These are phyloP conservation scores for Neonectria neomacrospora DNA, from an alignment of 2,329 filamentous ascomycete genomes.

Conservation along the genomic window DNA sequence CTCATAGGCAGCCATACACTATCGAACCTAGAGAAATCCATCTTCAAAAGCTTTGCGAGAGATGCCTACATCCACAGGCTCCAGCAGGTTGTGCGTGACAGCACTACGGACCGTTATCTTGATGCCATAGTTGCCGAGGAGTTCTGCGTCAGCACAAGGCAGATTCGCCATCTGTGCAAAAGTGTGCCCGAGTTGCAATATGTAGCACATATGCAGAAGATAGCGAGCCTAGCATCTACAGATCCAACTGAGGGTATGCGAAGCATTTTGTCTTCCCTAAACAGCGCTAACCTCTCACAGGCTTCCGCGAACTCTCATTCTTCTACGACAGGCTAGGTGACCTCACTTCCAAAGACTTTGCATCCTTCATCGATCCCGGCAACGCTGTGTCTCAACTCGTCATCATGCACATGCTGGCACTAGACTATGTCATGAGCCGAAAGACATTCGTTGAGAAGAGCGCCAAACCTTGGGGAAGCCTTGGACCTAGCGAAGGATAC, in stretches of 20 bases:
- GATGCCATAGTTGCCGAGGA: constrained; percentile 37
- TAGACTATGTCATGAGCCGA: constrained; percentile 46
- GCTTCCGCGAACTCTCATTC: constrained; percentile 40
- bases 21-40: constrained; percentile 33
- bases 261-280: background rate
- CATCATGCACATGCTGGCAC: constrained; percentile 51
- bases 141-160: constrained; percentile 45
- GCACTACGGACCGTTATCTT: constrained; percentile 25
- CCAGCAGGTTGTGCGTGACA: constrained; percentile 33
- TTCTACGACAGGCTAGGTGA: constrained; percentile 46
- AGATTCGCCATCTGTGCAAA: constrained; percentile 46
- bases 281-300: constrained; percentile 31
- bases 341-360: constrained; percentile 47
- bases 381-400: constrained; percentile 50
- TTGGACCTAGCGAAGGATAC: constrained; percentile 23
- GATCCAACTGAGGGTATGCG: constrained; percentile 47
- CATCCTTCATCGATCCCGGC: constrained; percentile 44
- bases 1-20: constrained; percentile 40
- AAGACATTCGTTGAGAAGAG: constrained; percentile 29
- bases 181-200: constrained; percentile 48
- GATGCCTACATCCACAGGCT: constrained; percentile 45
- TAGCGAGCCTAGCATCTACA: constrained; percentile 40
- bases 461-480: background rate
- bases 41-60: constrained; percentile 43
- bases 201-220: constrained; percentile 46